A percentile compares a stretch with the other conserved stretches of the same genome.
phyloP scores from a whole-genome alignment of 257 asterid genomes.

The Przewalskia tangutica region DNA sequence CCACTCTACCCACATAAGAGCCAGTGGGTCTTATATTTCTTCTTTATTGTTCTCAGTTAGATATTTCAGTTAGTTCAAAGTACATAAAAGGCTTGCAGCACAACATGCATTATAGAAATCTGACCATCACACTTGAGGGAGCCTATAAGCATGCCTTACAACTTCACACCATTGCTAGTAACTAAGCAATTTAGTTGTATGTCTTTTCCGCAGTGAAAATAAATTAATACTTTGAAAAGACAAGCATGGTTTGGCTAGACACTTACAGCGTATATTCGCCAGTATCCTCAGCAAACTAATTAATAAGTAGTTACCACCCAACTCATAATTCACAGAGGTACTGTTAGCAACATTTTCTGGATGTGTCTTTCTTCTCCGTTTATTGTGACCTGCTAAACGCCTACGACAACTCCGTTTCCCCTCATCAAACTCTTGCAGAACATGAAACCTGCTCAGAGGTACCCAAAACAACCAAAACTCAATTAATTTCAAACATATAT shows the following conservation, averaged over 20 bases:
- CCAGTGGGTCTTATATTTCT: too few relatives aligned
- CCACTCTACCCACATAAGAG: too few relatives aligned
- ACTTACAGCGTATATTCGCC: slow-evolving; percentile 68
- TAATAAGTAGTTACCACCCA: slow-evolving; percentile 52
- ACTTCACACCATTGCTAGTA: neutral
- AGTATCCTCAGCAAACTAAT: slow-evolving; percentile 77
- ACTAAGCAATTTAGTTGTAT: neutral
- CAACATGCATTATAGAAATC: neutral
- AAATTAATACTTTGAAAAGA: neutral
- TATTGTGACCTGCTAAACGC: slow-evolving; percentile 89
- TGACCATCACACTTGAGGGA: neutral
- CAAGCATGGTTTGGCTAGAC: neutral
- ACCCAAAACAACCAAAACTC: neutral
- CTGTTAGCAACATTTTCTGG: slow-evolving; percentile 54
- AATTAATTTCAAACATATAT: neutral
- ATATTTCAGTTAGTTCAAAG: too few relatives aligned
- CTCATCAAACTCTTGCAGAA: slow-evolving; percentile 89
- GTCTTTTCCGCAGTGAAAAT: neutral
- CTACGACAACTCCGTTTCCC: slow-evolving; percentile 92
- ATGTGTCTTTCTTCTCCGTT: slow-evolving; percentile 78
- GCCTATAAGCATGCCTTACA: neutral
- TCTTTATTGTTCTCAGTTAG: too few relatives aligned
- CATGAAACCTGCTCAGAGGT: slow-evolving; percentile 58
- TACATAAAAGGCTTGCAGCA: neutral
- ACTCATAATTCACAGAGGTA: slow-evolving; percentile 38